Evolutionary conservation across 2,329 filamentous ascomycete species (phyloP).

Genomic region (Hypoxylon sp.): DNA sequence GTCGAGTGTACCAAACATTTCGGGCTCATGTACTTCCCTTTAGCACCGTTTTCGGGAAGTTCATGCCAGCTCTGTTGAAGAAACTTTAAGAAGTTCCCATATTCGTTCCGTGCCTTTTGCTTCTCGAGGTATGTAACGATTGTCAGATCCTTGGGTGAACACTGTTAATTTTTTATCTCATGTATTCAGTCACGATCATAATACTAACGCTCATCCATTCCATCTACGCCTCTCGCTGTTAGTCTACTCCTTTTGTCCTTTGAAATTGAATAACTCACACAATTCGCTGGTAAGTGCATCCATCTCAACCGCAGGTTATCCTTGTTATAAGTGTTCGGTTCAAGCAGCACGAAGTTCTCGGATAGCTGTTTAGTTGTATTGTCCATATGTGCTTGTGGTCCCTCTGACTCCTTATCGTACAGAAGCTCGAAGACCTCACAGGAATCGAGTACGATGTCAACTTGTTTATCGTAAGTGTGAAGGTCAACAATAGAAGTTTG

Average conservation of each 20-base stretch:
- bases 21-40: conserved; percentile 7
- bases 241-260: neutral
- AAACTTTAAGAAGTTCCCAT: neutral
- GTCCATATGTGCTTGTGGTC: neutral
- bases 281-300: conserved; percentile 15
- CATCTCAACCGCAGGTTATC: neutral
- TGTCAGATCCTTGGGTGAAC: neutral
- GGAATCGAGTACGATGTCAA: neutral
- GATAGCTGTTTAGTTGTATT: neutral
- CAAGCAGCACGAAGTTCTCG: neutral
- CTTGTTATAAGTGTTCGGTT: neutral
- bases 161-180: neutral
- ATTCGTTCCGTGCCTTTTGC: neutral
- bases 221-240: neutral
- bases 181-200: neutral
- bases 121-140: conserved; percentile 6
- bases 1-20: conserved; percentile 7
- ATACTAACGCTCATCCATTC: conserved; percentile 5
- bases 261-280: neutral
- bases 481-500: neutral
- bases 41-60: conserved; percentile 4
- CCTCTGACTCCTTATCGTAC: neutral
- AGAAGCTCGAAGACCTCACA: neutral
- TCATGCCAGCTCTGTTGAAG: conserved; percentile 17
- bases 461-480: neutral